These are phyloP conservation scores for Sporothrix variecibatus DNA, from an alignment of 2,329 filamentous ascomycete species.

Conservation along the genomic window DNA sequence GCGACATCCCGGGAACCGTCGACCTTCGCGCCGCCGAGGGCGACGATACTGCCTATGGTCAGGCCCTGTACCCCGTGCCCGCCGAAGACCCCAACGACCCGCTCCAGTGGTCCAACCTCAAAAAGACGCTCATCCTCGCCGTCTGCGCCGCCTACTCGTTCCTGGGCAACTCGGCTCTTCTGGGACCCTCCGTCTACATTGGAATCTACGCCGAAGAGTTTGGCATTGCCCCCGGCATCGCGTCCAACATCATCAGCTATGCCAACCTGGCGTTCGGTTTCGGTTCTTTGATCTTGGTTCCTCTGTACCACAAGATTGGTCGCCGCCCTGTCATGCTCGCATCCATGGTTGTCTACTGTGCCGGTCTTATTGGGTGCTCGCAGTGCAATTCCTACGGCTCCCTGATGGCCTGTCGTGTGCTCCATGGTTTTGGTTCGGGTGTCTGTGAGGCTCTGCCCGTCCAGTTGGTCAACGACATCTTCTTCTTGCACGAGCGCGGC, in stretches of 20 bases:
- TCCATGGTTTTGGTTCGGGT: conserved; percentile 46
- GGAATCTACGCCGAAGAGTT: conserved; percentile 56
- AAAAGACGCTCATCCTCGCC: conserved; percentile 59
- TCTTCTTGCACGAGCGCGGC: conserved; percentile 50
- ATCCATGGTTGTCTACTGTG: conserved; percentile 42
- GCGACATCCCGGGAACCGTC: conserved; percentile 35
- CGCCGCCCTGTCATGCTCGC: conserved; percentile 47
- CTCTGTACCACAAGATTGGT: conserved; percentile 55
- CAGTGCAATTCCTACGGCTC: conserved; percentile 41
- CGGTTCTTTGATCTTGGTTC: conserved; percentile 57
- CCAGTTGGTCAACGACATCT: conserved; percentile 50
- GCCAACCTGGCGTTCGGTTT: conserved; percentile 63
- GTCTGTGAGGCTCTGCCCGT: conserved; percentile 50
- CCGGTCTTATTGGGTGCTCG: conserved; percentile 44
- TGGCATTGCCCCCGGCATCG: conserved; percentile 50
- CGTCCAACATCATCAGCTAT: conserved; percentile 60
- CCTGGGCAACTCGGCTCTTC: conserved; percentile 57
- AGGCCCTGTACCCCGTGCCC: conserved; percentile 62
- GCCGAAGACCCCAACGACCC: conserved; percentile 64
- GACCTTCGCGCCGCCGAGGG: conserved; percentile 48
- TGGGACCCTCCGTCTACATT: conserved; percentile 62
- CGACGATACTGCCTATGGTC: conserved; percentile 60
- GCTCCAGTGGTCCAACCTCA: conserved; percentile 57
- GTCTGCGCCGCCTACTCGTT: conserved; percentile 59
- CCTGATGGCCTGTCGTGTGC: conserved; percentile 44